Evolutionary conservation across 2,329 filamentous ascomycete genomes (phyloP).

Genomic region (Aspergillus sp.): DNA sequence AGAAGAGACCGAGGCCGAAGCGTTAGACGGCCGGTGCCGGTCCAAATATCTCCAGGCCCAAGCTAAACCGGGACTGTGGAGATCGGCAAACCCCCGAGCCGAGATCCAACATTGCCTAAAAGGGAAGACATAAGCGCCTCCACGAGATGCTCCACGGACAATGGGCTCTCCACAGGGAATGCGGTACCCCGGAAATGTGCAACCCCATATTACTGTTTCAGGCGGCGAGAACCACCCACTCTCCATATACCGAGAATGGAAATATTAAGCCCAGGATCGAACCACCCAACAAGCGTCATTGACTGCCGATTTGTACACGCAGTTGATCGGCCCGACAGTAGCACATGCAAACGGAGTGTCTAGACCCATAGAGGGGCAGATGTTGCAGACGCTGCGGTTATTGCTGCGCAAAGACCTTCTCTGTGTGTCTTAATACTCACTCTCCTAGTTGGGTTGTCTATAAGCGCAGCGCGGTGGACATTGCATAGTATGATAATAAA

Average conservation of each 20-base stretch:
- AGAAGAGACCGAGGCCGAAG: background rate
- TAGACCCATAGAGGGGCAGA: background rate
- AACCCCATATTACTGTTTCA: slow-evolving; percentile 2
- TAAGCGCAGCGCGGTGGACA: slow-evolving; percentile 12
- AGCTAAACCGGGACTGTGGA: background rate
- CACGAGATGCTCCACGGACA: background rate
- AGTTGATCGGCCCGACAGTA: background rate
- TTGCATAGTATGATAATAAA: background rate
- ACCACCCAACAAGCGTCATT: no score
- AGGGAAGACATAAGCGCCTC: slow-evolving; percentile 1
- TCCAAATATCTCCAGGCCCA: background rate
- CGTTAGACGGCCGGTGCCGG: background rate
- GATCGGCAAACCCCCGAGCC: background rate
- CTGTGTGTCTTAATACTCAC: background rate
- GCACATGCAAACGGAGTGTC: background rate
- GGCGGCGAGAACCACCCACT: background rate
- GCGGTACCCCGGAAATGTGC: background rate
- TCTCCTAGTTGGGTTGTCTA: slow-evolving; percentile 16
- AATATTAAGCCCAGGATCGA: background rate
- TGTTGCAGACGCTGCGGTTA: background rate
- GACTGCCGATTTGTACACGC: background rate
- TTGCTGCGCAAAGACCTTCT: background rate
- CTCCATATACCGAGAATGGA: background rate
- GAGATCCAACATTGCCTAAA: background rate
- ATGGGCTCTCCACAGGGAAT: background rate